phyloP scores from a whole-genome alignment of 2,329 filamentous ascomycete species.

The Pyrenophora graminea region DNA sequence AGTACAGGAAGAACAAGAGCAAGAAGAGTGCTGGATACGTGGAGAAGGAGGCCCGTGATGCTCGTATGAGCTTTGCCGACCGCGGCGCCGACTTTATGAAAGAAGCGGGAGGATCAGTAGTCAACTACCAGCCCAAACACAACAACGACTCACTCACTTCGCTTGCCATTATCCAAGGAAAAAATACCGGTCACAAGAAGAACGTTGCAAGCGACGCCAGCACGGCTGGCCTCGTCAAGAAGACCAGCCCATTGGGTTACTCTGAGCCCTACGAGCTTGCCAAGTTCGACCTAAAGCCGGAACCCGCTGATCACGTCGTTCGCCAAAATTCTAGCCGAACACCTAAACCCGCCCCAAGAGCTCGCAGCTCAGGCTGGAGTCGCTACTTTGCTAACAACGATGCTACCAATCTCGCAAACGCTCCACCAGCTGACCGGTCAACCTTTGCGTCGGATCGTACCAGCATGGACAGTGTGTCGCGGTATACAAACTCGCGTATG shows the following conservation, averaged over 20 bases:
- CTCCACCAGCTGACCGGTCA: slow-evolving; percentile 62
- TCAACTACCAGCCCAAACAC: slow-evolving; percentile 38
- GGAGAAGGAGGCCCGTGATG: slow-evolving; percentile 46
- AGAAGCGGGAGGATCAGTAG: slow-evolving; percentile 52
- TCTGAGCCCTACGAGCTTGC: slow-evolving; percentile 51
- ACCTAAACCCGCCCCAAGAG: slow-evolving; percentile 31
- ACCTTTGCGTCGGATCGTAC: slow-evolving; percentile 47
- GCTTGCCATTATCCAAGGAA: slow-evolving; percentile 59
- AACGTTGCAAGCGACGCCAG: slow-evolving; percentile 62
- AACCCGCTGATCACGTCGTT: slow-evolving; percentile 38
- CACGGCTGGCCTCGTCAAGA: slow-evolving; percentile 64
- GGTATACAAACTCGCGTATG: slow-evolving; percentile 57
- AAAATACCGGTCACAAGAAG: slow-evolving; percentile 55
- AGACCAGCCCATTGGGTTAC: slow-evolving; percentile 50
- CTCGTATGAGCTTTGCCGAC: slow-evolving; percentile 56
- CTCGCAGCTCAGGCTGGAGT: slow-evolving; percentile 73
- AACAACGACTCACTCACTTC: slow-evolving; percentile 48
- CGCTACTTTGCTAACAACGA: slow-evolving; percentile 77
- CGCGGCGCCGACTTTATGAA: slow-evolving; percentile 58
- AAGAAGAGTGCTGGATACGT: slow-evolving; percentile 58
- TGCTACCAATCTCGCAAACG: slow-evolving; percentile 58
- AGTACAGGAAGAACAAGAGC: slow-evolving; percentile 63
- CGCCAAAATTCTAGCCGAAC: slow-evolving; percentile 44
- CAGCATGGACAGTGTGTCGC: slow-evolving; percentile 45
- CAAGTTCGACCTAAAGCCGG: slow-evolving; percentile 49